Conservation (phyloP, 345 rosid genomes). For the Triadica sebifera region DNA sequence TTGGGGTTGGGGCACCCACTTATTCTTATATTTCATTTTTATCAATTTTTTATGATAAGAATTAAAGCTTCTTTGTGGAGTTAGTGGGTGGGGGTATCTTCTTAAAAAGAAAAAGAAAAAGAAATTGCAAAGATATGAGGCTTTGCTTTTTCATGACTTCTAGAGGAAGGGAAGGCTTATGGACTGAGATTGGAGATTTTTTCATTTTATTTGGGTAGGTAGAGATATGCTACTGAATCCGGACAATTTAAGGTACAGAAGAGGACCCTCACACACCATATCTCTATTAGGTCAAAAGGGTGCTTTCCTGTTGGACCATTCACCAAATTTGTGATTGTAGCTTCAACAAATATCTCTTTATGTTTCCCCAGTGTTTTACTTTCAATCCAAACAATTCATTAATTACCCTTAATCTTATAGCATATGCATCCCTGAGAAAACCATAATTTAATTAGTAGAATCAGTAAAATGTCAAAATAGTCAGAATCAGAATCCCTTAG, state of each 20-base stretch:
- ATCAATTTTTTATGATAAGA: neutral
- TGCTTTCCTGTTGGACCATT: slow-evolving; percentile 9
- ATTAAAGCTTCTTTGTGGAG: neutral
- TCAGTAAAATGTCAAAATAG: too few relatives aligned
- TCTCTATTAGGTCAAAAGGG: neutral
- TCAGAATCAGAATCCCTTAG: too few relatives aligned
- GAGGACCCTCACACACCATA: neutral
- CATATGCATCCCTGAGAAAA: too few relatives aligned
- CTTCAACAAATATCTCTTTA: too few relatives aligned
- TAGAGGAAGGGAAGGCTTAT: slow-evolving; percentile 21
- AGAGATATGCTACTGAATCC: slow-evolving; percentile 17
- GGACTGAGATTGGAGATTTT: neutral
- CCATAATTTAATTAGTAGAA: too few relatives aligned
- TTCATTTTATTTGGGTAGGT: neutral
- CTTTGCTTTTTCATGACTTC: slow-evolving; percentile 19
- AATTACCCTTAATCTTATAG: too few relatives aligned
- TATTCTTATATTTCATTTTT: too few relatives aligned
- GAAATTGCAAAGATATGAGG: neutral
- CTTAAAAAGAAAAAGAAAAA: too few relatives aligned
- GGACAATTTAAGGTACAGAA: slow-evolving; percentile 25
- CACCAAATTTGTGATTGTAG: neutral
- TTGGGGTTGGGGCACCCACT: neutral
- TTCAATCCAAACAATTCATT: too few relatives aligned
- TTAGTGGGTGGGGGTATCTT: neutral
- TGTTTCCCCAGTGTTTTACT: too few relatives aligned